These are phyloP conservation scores for Nothopassalora personata DNA, from an alignment of 2,329 filamentous ascomycete genomes.

Conservation along the genomic window DNA sequence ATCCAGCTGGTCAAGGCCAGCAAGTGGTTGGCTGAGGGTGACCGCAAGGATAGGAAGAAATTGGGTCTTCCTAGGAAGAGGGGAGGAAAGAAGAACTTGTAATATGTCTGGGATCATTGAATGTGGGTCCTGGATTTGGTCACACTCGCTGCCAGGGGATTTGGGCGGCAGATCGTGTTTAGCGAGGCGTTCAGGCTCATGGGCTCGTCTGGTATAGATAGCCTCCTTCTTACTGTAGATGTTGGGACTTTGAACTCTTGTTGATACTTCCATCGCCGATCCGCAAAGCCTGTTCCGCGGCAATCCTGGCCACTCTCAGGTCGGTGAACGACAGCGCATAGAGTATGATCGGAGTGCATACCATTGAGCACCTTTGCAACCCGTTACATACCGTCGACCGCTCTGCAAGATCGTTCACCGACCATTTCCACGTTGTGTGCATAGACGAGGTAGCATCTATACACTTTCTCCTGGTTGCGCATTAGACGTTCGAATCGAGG, in stretches of 20 bases:
- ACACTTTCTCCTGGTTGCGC: too few relatives aligned
- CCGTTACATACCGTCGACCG: too few relatives aligned
- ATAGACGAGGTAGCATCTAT: too few relatives aligned
- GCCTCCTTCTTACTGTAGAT: neutral
- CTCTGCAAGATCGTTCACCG: too few relatives aligned
- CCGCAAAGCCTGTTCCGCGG: too few relatives aligned
- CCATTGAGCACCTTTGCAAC: too few relatives aligned
- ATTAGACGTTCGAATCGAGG: too few relatives aligned
- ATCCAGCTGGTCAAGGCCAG: conserved; percentile 92
- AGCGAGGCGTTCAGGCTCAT: conserved; percentile 9
- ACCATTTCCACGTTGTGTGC: too few relatives aligned
- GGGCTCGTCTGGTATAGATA: neutral
- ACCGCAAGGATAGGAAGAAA: conserved; percentile 41
- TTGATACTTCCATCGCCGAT: neutral
- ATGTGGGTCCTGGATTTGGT: neutral
- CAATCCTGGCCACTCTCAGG: too few relatives aligned
- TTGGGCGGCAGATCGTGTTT: conserved; percentile 4
- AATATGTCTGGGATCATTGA: neutral
- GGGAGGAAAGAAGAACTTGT: conserved; percentile 11
- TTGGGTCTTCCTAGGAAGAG: conserved; percentile 18
- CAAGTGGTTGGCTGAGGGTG: conserved; percentile 88
- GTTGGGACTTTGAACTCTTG: neutral
- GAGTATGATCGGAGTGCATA: too few relatives aligned
- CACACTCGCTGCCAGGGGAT: neutral
- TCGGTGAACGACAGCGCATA: too few relatives aligned